Conservation (phyloP, 23 red algal genomes). For the Agarophyton chilense region DNA sequence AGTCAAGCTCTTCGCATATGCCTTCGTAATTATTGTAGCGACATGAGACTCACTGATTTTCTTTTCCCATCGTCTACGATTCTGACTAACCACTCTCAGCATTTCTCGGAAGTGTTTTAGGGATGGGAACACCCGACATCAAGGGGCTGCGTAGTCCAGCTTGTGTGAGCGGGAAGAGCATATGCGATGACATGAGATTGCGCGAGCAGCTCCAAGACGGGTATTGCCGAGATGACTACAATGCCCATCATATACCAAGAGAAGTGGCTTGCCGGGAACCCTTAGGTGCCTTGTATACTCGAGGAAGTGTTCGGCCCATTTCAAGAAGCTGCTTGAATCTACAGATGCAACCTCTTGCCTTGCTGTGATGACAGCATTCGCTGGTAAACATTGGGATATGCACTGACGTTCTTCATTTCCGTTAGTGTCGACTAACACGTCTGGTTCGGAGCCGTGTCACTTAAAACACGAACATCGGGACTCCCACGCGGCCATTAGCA, state of each 20-base stretch:
- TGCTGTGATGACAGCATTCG: background rate
- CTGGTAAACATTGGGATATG: background rate
- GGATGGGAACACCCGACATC: slow-evolving; percentile 22
- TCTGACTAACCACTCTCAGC: no score
- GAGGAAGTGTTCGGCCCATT: slow-evolving; percentile 13
- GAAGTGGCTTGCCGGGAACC: background rate
- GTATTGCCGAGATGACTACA: background rate
- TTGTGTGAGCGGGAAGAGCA: slow-evolving; percentile 38
- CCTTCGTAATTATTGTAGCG: background rate
- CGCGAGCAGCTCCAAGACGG: background rate
- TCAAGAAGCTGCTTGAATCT: background rate
- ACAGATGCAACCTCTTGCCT: slow-evolving; percentile 5
- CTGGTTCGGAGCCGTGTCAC: background rate
- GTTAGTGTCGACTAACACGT: background rate
- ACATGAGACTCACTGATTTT: background rate
- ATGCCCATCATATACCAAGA: slow-evolving; percentile 21
- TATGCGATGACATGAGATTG: slow-evolving; percentile 25
- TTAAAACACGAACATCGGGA: background rate
- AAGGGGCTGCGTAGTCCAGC: slow-evolving; percentile 48
- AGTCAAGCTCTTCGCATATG: background rate
- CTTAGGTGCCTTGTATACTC: background rate
- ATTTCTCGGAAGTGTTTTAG: background rate
- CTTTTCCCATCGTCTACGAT: no score
- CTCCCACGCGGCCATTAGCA: background rate
- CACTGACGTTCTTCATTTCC: background rate